Conservation (phyloP, 441 rosid genomes). For the Jatropha multifida region DNA sequence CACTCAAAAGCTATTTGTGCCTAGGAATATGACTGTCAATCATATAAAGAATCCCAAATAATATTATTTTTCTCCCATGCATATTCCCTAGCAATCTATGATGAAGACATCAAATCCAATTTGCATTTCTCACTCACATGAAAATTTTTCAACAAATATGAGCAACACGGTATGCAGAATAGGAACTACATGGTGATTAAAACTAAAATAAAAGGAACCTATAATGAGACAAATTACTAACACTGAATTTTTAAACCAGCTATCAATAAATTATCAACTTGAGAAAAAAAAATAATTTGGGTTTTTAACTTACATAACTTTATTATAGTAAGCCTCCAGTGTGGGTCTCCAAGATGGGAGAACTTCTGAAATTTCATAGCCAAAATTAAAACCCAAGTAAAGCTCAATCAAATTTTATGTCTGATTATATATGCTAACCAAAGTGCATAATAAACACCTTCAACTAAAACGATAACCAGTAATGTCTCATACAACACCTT, state of each 20-base stretch:
- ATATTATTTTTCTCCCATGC: background rate
- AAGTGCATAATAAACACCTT: background rate
- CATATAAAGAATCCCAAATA: background rate
- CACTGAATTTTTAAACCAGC: background rate
- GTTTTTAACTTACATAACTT: constrained; percentile 44
- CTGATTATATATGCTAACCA: background rate
- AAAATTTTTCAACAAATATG: background rate
- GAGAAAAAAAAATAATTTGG: background rate
- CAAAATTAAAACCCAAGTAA: constrained; percentile 12
- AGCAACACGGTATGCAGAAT: background rate
- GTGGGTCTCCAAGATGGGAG: constrained; percentile 69
- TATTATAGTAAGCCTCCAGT: constrained; percentile 54
- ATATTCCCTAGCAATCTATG: background rate
- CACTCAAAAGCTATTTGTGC: background rate
- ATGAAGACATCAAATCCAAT: background rate
- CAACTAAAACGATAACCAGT: background rate
- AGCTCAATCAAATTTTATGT: background rate
- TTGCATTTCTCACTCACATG: background rate
- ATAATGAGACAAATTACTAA: background rate
- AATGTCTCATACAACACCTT: constrained; percentile 34
- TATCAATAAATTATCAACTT: background rate
- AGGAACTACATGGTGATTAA: background rate
- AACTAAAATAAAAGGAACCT: background rate
- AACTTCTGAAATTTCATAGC: constrained; percentile 49
- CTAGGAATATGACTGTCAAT: background rate